Evolutionary conservation across 495 filamentous ascomycete species (phyloP).

Genomic region (Cairneyella variabilis): DNA sequence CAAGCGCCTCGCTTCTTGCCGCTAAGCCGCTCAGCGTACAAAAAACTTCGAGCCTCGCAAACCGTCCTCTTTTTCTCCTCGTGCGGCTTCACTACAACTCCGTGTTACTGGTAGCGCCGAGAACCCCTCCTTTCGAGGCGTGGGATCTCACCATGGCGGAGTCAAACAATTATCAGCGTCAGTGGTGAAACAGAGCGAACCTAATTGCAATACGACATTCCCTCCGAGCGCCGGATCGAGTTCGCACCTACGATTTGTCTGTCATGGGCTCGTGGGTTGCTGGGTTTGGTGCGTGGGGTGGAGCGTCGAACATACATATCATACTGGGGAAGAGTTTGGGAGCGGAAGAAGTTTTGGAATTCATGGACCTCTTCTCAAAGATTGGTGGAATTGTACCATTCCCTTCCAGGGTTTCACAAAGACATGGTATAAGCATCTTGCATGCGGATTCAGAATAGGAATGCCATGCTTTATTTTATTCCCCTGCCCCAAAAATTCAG

Average conservation of each 20-base stretch:
- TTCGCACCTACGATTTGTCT: constrained; percentile 28
- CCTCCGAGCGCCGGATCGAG: constrained; percentile 11
- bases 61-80: constrained; percentile 11
- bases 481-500: neutral
- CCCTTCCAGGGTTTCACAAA: too few relatives aligned
- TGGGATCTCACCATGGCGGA: constrained; percentile 25
- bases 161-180: constrained; percentile 26
- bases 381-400: too few relatives aligned
- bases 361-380: too few relatives aligned
- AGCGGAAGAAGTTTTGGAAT: too few relatives aligned
- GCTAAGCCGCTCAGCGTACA: too few relatives aligned
- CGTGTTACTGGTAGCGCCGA: constrained; percentile 28
- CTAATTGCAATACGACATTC: constrained; percentile 26
- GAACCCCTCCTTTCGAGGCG: neutral
- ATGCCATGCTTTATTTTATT: neutral
- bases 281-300: constrained; percentile 15
- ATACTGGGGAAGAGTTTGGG: too few relatives aligned
- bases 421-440: too few relatives aligned
- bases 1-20: too few relatives aligned
- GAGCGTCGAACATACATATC: constrained; percentile 20
- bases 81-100: constrained; percentile 27
- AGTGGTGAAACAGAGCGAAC: constrained; percentile 27
- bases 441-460: neutral
- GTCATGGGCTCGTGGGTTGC: constrained; percentile 26
- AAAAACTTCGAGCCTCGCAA: neutral